Base-by-base conservation (phyloP, 768 basidiomycete genomes). In the Tephrocybe sp. region DNA sequence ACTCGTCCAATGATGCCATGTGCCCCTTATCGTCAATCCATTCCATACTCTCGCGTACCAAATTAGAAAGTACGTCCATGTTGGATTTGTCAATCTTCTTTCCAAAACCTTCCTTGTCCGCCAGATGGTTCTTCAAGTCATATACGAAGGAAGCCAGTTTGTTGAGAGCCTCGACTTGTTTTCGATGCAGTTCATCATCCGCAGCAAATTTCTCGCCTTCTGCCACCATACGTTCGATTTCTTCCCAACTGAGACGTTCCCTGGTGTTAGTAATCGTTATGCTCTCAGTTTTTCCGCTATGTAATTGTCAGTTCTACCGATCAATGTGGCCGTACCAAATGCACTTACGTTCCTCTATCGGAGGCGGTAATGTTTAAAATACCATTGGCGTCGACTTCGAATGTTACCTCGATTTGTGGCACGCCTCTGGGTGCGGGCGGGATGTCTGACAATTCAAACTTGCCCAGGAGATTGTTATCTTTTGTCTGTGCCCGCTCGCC, bases 401-500 rank as follows among this genome's bases (percentile, higher is more conserved):
- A 92, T 3, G 88, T 92, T 60, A 94, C 90, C 67, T 93, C 91
- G 55, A 95, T 85, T 62, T 94, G 89, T 53, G 92, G 92, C 55
- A 92, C 86, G 68, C 92, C 92, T 64, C 87, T 85, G 41, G 91
- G 88, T 7, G 90, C 90, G 19, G 91, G 89, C 16, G 85, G 89
- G 56, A 95, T 92, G 52, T 89, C 88, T 48, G 84, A 84, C n/a
- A 96, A 80, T 69, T 94, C 90, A 63, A 95, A 93, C 70, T 92
- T 85, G 58, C 92, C 92, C 56, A 95, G 82, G 36, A 89, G 73
- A 74, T 92, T 88, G 76, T 95, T 95, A 73, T 92, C 86, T 75
- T 88, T 92, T 42, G 92, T 92, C 64, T 86, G 81, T 31, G 86
- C 82, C 66, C 92, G 87, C 68, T 94, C 90, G 59, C 91, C 92